Evolutionary conservation across 2,329 filamentous ascomycete species (phyloP), one percentile per base, ranked within the genome.

Genomic region (Neurospora sp.): DNA sequence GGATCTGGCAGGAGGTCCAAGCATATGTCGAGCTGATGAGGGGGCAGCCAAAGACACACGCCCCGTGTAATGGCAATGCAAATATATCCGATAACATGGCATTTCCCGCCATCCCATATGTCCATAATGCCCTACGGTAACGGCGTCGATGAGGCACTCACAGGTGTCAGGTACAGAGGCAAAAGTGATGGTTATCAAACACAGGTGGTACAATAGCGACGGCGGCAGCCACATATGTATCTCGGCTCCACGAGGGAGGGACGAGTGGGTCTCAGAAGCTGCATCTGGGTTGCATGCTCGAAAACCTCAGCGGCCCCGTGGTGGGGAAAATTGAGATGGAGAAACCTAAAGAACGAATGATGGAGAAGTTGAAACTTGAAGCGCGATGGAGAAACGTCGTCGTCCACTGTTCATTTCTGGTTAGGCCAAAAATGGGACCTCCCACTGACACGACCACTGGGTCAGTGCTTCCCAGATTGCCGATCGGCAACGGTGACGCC

Each of bases 401-500:
- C 52, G 23, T 17, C 52, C 43, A 12, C 19, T 19, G 28, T 62
- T 62, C 52, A 62, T 62, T 57, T 62, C 12, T 62, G 52, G 52
- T 62, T 62, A 62, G 52, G 52, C 52, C 52, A 62, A 62, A 33
- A 36, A 62, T 62, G 52, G 28, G 23, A 62, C 23, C 52, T 17
- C 12, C 28, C 2, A 62, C 52, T 62, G 52, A 15, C 52, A 62
- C 52, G 52, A 33, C 23, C 46, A 17, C 46, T 36, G 23, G 23
- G 23, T 62, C 23, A 28, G 28, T 62, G 52, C 52, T 57, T 57
- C 23, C 69, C 28, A 69, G 40, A 70, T 67, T 67, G 67, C 38
- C 28, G 73, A 74, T 74, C 73, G 71, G 66, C 71, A 67, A 68
- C 67, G 71, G 67, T 74, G 73, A 74, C 73, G 73, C 70, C 70